Conservation (phyloP, 2,329 filamentous ascomycete genomes). For the Diaporthe capsici region DNA sequence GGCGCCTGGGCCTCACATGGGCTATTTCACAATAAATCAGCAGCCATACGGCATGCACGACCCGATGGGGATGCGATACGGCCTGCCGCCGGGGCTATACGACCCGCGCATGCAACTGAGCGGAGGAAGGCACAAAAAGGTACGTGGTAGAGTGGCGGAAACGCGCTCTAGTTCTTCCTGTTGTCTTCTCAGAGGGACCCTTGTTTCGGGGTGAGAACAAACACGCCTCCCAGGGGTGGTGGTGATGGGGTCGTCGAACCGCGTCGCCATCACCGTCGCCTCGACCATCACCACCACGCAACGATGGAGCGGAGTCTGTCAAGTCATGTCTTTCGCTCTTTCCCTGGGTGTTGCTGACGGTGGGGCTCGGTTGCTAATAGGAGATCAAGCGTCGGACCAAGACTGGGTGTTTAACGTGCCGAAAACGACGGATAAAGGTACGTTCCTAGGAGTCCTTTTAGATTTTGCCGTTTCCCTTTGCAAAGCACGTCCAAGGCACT, state of each 20-base stretch:
- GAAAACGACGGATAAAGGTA: slow-evolving; percentile 74
- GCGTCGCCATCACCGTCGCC: slow-evolving; percentile 1
- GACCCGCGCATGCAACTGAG: slow-evolving; percentile 63
- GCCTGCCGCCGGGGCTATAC: slow-evolving; percentile 57
- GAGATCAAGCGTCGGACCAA: slow-evolving; percentile 75
- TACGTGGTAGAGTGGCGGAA: slow-evolving; percentile 50
- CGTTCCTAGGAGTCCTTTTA: slow-evolving; percentile 48
- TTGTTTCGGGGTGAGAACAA: background rate
- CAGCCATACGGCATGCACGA: slow-evolving; percentile 60
- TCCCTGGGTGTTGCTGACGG: slow-evolving; percentile 46
- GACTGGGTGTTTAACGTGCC: slow-evolving; percentile 74
- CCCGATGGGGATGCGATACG: slow-evolving; percentile 61
- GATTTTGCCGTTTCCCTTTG: background rate
- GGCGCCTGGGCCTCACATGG: slow-evolving; percentile 55
- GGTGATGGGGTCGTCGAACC: slow-evolving; percentile 5
- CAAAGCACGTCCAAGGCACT: background rate
- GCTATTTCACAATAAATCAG: slow-evolving; percentile 60
- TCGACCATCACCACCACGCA: slow-evolving; percentile 4
- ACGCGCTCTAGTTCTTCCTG: slow-evolving; percentile 21
- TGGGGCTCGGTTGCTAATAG: slow-evolving; percentile 53
- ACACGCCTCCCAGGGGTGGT: background rate
- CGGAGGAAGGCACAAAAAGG: slow-evolving; percentile 70
- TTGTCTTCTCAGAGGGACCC: slow-evolving; percentile 22
- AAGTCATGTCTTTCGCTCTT: slow-evolving; percentile 37
- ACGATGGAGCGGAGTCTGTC: slow-evolving; percentile 26